A percentile compares a stretch with the other conserved stretches of the same genome.
These are phyloP conservation scores for Leishmania martiniquensis DNA, from an alignment of 208 protist genomes.

Conservation along the genomic window DNA sequence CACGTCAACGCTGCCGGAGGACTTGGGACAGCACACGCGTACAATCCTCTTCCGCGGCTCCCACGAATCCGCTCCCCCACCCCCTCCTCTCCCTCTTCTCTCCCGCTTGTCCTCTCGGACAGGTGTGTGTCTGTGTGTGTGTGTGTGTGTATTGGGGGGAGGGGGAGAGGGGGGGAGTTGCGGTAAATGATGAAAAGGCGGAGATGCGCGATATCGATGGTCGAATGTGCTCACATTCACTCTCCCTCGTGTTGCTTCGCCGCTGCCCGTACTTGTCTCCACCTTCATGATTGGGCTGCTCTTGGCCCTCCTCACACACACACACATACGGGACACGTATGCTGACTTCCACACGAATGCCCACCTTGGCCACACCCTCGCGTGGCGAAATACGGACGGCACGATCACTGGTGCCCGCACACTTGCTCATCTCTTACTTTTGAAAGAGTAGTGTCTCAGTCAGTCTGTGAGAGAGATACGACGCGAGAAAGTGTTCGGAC, in stretches of 20 bases:
- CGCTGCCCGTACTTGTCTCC: not conserved
- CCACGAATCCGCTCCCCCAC: not conserved
- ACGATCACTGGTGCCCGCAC: not conserved
- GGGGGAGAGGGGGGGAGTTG: too few species aligned
- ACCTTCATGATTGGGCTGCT: not conserved
- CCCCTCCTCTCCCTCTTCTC: too few species aligned
- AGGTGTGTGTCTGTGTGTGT: too few species aligned
- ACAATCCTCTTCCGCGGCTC: not conserved
- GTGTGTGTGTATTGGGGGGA: too few species aligned
- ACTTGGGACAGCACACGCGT: too few species aligned
- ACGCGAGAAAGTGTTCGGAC: too few species aligned
- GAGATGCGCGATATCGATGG: not conserved
- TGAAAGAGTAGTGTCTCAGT: not conserved
- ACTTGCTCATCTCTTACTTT: conserved; percentile 13
- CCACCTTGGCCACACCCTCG: not conserved
- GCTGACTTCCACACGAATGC: not conserved
- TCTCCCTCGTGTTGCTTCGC: not conserved
- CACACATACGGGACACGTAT: not conserved
- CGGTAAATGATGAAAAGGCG: too few species aligned
- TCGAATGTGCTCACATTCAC: not conserved
- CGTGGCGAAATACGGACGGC: not conserved
- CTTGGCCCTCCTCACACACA: not conserved
- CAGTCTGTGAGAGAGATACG: too few species aligned
- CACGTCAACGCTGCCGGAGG: not conserved
- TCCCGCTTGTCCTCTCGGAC: not conserved